Evolutionary conservation across 75 land plant species (phyloP).

Genomic region (Adiantum capillusveneris): DNA sequence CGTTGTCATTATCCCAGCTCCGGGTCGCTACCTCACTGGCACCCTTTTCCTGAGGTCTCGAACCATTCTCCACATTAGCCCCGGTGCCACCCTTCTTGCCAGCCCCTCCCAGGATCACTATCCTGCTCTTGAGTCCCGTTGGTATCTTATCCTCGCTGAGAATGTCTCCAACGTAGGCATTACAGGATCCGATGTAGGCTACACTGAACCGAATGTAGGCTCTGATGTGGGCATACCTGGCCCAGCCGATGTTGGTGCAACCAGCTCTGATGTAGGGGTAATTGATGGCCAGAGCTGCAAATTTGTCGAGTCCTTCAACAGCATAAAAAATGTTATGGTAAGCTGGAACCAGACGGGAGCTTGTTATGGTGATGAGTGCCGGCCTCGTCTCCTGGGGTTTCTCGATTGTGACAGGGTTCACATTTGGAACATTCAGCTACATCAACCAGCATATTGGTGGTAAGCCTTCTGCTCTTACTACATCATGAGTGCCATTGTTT

Average conservation of each 20-base stretch:
- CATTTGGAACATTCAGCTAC: conserved; percentile 42
- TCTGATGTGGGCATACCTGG: too few species aligned
- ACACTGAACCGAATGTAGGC: too few species aligned
- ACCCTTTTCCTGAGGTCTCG: conserved; percentile 49
- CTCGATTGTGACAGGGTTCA: conserved; percentile 47
- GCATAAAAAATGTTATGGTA: conserved; percentile 87
- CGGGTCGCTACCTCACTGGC: conserved; percentile 65
- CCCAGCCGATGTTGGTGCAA: too few species aligned
- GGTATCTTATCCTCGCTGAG: conserved; percentile 87
- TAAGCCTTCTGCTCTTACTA: conserved; percentile 18
- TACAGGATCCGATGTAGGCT: conserved; percentile 26
- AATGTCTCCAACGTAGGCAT: conserved; percentile 59
- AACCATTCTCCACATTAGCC: conserved; percentile 40
- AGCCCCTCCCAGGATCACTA: conserved; percentile 57
- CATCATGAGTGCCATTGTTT: too few species aligned
- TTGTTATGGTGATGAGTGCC: conserved; percentile 85
- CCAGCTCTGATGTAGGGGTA: conserved; percentile 29
- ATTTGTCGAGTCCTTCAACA: conserved; percentile 48
- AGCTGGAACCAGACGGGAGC: conserved; percentile 75
- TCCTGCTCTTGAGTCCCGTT: conserved; percentile 33
- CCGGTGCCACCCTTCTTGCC: conserved; percentile 50
- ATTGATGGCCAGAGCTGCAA: conserved; percentile 61
- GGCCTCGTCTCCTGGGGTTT: conserved; percentile 79
- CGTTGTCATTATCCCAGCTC: conserved; percentile 34
- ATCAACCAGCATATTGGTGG: conserved; percentile 88